These are phyloP conservation scores for Santalum album DNA, from an alignment of 164 flowering plant species.

Conservation along the genomic window DNA sequence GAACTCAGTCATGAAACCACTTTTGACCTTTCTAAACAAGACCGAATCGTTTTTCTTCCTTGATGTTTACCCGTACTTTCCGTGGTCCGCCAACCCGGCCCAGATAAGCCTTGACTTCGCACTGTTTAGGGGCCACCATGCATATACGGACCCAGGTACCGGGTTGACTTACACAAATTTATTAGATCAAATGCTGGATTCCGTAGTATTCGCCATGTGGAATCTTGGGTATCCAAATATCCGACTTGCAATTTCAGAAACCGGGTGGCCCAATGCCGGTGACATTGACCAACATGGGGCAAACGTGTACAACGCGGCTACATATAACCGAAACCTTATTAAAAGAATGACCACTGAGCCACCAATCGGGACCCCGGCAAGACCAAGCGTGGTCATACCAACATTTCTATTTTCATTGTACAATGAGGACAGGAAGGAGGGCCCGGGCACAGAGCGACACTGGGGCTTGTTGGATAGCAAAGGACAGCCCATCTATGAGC, in stretches of 20 bases:
- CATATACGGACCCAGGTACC: slow-evolving; percentile 50
- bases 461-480: slow-evolving; percentile 74
- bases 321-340: slow-evolving; percentile 64
- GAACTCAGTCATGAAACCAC: slow-evolving; percentile 40
- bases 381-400: slow-evolving; percentile 56
- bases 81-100: slow-evolving; percentile 52
- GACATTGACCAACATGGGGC: slow-evolving; percentile 73
- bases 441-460: slow-evolving; percentile 84
- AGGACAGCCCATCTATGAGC: slow-evolving; percentile 39
- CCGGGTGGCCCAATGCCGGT: slow-evolving; percentile 89
- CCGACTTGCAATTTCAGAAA: slow-evolving; percentile 60
- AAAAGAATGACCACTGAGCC: slow-evolving; percentile 33
- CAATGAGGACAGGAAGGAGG: slow-evolving; percentile 70
- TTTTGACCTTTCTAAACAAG: slow-evolving; percentile 59
- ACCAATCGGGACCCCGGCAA: slow-evolving; percentile 70
- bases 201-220: slow-evolving; percentile 57
- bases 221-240: slow-evolving; percentile 48
- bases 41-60: slow-evolving; percentile 79
- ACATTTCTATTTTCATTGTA: slow-evolving; percentile 61
- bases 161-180: slow-evolving; percentile 51
- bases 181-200: slow-evolving; percentile 81
- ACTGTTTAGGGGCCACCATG: slow-evolving; percentile 27
- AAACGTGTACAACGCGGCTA: slow-evolving; percentile 74
- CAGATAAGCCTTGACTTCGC: slow-evolving; percentile 63
- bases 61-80: slow-evolving; percentile 73